A percentile compares a stretch with the other conserved stretches of the same genome.
Conservation (phyloP, 1,284 basidiomycete species). For the Acaromyces ingoldii region DNA sequence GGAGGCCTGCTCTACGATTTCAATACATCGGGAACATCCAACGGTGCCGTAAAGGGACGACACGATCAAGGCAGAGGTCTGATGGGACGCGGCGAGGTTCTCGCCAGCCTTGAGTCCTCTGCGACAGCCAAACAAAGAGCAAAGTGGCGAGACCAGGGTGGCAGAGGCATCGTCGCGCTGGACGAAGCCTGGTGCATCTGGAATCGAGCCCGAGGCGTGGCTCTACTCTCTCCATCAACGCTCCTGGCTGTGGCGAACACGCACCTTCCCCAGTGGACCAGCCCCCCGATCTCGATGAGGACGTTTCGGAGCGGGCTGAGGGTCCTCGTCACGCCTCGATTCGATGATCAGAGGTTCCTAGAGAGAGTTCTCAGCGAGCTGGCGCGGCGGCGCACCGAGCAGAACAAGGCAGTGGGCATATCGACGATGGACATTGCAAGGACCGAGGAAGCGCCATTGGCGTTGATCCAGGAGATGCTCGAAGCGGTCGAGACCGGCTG, state of each 20-base stretch:
- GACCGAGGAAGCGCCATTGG: constrained; percentile 27
- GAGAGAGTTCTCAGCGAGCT: constrained; percentile 18
- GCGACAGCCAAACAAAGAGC: too few species aligned
- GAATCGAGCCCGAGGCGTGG: constrained; percentile 93
- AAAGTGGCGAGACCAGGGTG: constrained; percentile 14
- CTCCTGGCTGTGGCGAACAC: constrained; percentile 69
- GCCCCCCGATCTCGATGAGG: constrained; percentile 65
- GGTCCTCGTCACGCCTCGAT: constrained; percentile 75
- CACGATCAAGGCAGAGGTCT: too few species aligned
- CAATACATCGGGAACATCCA: background rate
- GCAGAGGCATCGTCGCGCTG: constrained; percentile 64
- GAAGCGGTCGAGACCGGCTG: constrained; percentile 26
- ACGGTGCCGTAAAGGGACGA: background rate
- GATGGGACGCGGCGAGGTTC: too few species aligned
- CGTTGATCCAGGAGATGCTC: constrained; percentile 40
- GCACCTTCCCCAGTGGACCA: constrained; percentile 65
- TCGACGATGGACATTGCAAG: constrained; percentile 35
- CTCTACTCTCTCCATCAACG: constrained; percentile 80
- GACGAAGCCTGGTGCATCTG: constrained; percentile 97
- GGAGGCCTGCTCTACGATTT: constrained; percentile 66
- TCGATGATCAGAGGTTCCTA: constrained; percentile 29
- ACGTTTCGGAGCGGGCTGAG: constrained; percentile 68
- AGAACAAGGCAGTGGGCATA: background rate
- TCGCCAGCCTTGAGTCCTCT: too few species aligned
- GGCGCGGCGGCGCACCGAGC: background rate